Conservation (phyloP, 2,329 filamentous ascomycete species). For the Aspergillus sp. region DNA sequence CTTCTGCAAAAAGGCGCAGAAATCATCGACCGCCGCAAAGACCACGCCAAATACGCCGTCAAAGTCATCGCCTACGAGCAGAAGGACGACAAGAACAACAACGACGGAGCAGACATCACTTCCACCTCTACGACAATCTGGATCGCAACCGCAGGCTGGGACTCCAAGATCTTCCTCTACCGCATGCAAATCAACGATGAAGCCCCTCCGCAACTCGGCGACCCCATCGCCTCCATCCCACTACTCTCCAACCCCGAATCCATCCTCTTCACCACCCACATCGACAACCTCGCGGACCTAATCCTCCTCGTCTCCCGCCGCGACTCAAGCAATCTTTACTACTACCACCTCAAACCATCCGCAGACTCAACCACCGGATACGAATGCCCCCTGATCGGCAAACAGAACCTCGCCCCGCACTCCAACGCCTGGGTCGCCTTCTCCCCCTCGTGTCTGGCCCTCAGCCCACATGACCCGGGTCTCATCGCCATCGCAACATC, state of each 20-base stretch:
- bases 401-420: constrained; percentile 63
- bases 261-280: constrained; percentile 54
- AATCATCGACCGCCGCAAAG: constrained; percentile 52
- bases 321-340: constrained; percentile 62
- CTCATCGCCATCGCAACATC: constrained; percentile 63
- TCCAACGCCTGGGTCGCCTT: constrained; percentile 67
- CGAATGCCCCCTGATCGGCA: constrained; percentile 50
- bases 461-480: constrained; percentile 56
- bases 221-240: constrained; percentile 31
- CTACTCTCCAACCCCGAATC: constrained; percentile 59
- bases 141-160: constrained; percentile 64
- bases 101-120: background rate
- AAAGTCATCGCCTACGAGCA: constrained; percentile 48
- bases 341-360: constrained; percentile 44
- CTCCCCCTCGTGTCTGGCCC: constrained; percentile 59
- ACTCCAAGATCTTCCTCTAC: constrained; percentile 59
- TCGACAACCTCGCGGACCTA: constrained; percentile 46
- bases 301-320: constrained; percentile 57
- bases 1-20: constrained; percentile 49
- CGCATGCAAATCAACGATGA: constrained; percentile 20
- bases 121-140: constrained; percentile 25
- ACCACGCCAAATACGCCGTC: constrained; percentile 62
- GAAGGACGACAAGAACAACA: constrained; percentile 20
- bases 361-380: constrained; percentile 1
- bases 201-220: constrained; percentile 23